Percentiles rank a stretch among this genome's conserved stretches.
Evolutionary conservation across 169 alveolate species (phyloP).

Genomic region (Plasmodium chabaudi): DNA sequence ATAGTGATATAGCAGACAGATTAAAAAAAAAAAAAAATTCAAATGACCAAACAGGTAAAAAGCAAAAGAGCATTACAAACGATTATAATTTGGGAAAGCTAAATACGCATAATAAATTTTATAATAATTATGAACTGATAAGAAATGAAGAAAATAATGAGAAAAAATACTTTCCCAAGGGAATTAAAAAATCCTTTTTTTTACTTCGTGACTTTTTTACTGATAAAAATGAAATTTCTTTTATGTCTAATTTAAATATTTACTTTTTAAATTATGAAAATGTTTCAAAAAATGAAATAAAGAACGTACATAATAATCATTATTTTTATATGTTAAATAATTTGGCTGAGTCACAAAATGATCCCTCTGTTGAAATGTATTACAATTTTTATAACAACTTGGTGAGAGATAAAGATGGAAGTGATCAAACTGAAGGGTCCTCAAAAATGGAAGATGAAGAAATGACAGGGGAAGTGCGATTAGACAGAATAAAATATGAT

Average conservation of each 20-base stretch:
- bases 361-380: constrained; percentile 38
- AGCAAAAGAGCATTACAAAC: background rate
- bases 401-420: background rate
- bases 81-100: background rate
- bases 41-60: background rate
- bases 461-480: background rate
- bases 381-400: constrained; percentile 3
- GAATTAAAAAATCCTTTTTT: background rate
- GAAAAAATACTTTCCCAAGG: background rate
- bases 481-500: background rate
- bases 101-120: background rate
- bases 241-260: constrained; percentile 23
- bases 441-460: background rate
- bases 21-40: background rate
- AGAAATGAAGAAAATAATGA: background rate
- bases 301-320: constrained; percentile 22
- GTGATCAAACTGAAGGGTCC: background rate
- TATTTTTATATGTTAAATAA: constrained; percentile 42
- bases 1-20: background rate
- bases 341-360: constrained; percentile 27
- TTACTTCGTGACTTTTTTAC: background rate
- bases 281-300: constrained; percentile 38
- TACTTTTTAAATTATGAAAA: constrained; percentile 28
- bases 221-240: constrained; percentile 28
- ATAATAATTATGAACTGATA: background rate